Base-by-base conservation (phyloP, 148 eudicot species). In the Tetragonia tetragonoides region DNA sequence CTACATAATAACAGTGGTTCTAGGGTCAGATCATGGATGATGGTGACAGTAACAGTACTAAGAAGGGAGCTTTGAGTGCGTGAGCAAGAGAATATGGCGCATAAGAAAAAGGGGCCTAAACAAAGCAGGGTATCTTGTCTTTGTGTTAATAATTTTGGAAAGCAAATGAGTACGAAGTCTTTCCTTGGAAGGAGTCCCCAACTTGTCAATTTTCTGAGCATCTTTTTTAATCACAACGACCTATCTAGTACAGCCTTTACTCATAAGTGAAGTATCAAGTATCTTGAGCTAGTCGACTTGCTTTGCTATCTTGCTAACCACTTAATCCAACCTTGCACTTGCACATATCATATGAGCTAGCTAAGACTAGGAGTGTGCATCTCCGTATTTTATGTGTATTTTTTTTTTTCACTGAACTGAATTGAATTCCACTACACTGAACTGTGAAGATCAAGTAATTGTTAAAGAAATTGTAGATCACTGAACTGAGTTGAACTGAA, bases 221-320 rank as follows among this genome's bases (percentile, higher is more conserved):
- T 65, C 71, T 72, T 72, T 78, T 62, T 16, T 49, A 38, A 18
- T 54, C 54, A 53, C 81, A 75, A 63, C 61, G 40, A 74, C 76
- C 70, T 47, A 44, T 5, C 47, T 18, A 14, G 14, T 23, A 7
- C 41, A 79, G 56, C 60, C 82, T 80, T 80, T 80, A 67, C 82
- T 74, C 73, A 47, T 57, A 80, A 79, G 82, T 74, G 82, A 79
- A 79, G 82, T 74, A 80, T 80, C 82, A 79, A 79, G 82, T 74
- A 80, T 80, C 82, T 66, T 7, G 24, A 61, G 17, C 38, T n/a
- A 46, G 57, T 74, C 14, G 54, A 73, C 46, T 56, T 65, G 46
- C 82, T 80, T 80, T 74, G 51, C 78, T 67, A 79, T 79, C 67
- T 74, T 79, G 71, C 78, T 46, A 79, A 66, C 61, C 78, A 79